phyloP scores from a whole-genome alignment of 2,329 filamentous ascomycete species.

The Hymenoscyphus linearis region DNA sequence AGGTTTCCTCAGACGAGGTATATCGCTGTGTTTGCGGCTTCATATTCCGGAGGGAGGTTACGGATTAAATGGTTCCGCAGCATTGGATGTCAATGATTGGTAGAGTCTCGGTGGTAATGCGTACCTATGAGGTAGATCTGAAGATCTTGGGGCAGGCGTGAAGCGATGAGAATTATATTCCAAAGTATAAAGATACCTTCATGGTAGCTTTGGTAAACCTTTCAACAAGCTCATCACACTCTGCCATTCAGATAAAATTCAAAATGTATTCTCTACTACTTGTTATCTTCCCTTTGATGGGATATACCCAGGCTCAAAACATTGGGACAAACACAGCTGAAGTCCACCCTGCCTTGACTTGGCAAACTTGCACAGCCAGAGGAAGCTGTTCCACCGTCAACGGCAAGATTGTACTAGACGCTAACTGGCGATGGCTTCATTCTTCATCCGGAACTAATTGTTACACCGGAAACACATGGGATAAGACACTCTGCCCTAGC shows the following conservation, averaged over 20 bases:
- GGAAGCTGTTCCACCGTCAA: slow-evolving; percentile 43
- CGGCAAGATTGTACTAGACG: slow-evolving; percentile 47
- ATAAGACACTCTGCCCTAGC: slow-evolving; percentile 39
- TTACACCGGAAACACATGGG: slow-evolving; percentile 40
- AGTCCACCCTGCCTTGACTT: slow-evolving; percentile 47
- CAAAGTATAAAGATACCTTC: slow-evolving; percentile 32
- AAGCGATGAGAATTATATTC: no score
- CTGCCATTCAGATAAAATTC: not conserved
- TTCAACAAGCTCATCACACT: not conserved
- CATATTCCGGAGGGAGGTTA: no score
- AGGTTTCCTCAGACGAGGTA: no score
- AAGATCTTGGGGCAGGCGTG: no score
- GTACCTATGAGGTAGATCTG: no score
- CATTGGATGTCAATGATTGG: no score
- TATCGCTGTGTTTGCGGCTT: no score
- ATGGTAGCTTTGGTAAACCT: slow-evolving; percentile 24
- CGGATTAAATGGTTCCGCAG: no score
- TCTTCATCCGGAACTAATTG: slow-evolving; percentile 25
- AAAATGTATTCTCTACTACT: slow-evolving; percentile 29
- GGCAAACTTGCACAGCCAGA: slow-evolving; percentile 43
- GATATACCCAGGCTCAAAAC: slow-evolving; percentile 42
- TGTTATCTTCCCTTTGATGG: slow-evolving; percentile 36
- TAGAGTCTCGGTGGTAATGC: no score
- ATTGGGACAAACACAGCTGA: slow-evolving; percentile 42
- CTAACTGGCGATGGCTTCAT: slow-evolving; percentile 57